Evolutionary conservation across 2,329 filamentous ascomycete genomes (phyloP).

Genomic region (Herpotrichia juniperi): DNA sequence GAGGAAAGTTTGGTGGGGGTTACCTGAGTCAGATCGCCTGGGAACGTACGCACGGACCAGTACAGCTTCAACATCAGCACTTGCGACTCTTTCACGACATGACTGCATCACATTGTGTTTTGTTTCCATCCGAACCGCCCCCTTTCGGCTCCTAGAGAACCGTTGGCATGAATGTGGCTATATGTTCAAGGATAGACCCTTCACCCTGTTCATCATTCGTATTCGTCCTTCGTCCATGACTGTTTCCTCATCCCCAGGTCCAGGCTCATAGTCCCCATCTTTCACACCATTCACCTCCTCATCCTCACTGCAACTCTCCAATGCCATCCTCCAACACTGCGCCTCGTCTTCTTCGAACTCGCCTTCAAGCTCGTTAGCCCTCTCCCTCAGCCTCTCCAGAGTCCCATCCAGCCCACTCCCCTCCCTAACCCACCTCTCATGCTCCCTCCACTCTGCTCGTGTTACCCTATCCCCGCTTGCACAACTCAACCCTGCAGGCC

Average conservation of each 20-base stretch:
- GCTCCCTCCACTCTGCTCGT: slow-evolving; percentile 17
- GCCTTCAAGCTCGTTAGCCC: slow-evolving; percentile 8
- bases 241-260: background rate
- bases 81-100: background rate
- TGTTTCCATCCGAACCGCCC: background rate
- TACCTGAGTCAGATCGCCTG: background rate
- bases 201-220: too few relatives aligned
- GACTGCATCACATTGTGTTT: background rate
- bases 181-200: too few relatives aligned
- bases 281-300: background rate
- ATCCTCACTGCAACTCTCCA: slow-evolving; percentile 17
- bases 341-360: slow-evolving; percentile 5
- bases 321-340: slow-evolving; percentile 24
- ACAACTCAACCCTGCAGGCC: slow-evolving; percentile 32
- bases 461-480: slow-evolving; percentile 21
- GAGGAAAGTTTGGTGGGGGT: slow-evolving; percentile 3
- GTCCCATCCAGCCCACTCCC: slow-evolving; percentile 17
- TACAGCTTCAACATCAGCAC: too few relatives aligned
- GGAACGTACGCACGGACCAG: too few relatives aligned
- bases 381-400: slow-evolving; percentile 18
- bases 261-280: slow-evolving; percentile 1
- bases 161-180: too few relatives aligned
- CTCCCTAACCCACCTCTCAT: slow-evolving; percentile 16
- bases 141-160: background rate
- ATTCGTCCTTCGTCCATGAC: background rate